Percentiles rank a stretch among this genome's conserved stretches.
Conservation (phyloP, 352 stramenopile genomes). For the Pythium rhizo-oryzae region DNA sequence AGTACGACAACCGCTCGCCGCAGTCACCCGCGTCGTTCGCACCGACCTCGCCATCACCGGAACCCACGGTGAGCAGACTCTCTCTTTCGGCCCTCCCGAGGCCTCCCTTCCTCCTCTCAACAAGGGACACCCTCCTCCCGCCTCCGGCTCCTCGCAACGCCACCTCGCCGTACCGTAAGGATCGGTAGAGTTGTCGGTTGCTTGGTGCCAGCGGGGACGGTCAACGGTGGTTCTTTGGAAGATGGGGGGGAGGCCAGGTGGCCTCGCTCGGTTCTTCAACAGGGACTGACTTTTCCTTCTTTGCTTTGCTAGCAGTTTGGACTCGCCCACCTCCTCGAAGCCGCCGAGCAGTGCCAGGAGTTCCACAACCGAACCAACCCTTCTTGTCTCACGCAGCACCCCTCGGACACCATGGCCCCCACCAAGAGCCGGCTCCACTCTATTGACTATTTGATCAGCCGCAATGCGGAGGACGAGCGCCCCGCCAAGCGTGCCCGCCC, state of each 20-base stretch:
- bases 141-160: neutral
- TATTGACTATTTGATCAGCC: constrained; percentile 33
- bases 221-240: neutral
- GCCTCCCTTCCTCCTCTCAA: too few species aligned
- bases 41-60: neutral
- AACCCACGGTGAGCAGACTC: constrained; percentile 22
- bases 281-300: constrained; percentile 26
- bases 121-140: neutral
- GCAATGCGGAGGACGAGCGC: constrained; percentile 11
- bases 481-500: constrained; percentile 21
- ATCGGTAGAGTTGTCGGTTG: neutral
- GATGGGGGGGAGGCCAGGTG: neutral
- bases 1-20: constrained; percentile 16
- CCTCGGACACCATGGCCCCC: constrained; percentile 11
- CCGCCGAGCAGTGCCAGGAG: constrained; percentile 47
- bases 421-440: constrained; percentile 31
- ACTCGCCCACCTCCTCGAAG: constrained; percentile 60
- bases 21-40: constrained; percentile 21
- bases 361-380: constrained; percentile 13
- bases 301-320: constrained; percentile 44
- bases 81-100: too few species aligned
- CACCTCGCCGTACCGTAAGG: neutral
- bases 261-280: constrained; percentile 3
- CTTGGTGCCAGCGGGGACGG: neutral
- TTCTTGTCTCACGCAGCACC: constrained; percentile 2